Base-by-base conservation (phyloP, 805 yeast genomes). In the Jamesozyma gamospora region DNA sequence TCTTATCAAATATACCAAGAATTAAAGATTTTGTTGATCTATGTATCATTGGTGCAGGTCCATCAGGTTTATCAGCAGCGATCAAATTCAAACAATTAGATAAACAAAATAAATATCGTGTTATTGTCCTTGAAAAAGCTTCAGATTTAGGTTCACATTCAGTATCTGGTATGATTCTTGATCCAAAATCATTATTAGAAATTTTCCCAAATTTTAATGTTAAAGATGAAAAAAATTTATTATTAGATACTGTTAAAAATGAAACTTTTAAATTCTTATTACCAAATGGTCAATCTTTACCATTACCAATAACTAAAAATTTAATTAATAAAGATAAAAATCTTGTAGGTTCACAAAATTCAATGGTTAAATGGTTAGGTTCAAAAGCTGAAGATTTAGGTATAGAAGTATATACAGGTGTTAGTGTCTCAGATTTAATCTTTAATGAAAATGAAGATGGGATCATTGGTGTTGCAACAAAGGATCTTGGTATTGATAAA, bases 11-110 rank as follows among this genome's bases (percentile, higher is more conserved):
- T 15, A 34, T 32, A n/a, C 44, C 44, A 46, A 69, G 97, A 41
- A 94, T 83, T 5, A 74, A 70, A 12, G 98, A 92, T 55, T 74
- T 75, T 26, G 96, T 85, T 12, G 98, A 92, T 60, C 95, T 92
- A 17, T 83, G 94, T 53, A 86, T 92, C 37, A 95, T 92, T 2
- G 98, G 98, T 32, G 97, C 94, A 28, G 98, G 98, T 0, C 97
- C 97, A 6, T 94, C 97, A 1, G 98, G 98, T 3, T 66, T 92
- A 37, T 88, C 96, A 1, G 81, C 98, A 2, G 97, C 97, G 11
- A 92, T 92, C 46, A 72, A 74, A 49, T 67, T 86, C 44, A 92
- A 92, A 60, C 96, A 88, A 58, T 64, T 90, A 28, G 96, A 88
- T 54, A 65, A 71, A 39, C 79, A 74, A 46, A 82, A 84, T 16